A percentile compares a stretch with the other conserved stretches of the same genome.
These are phyloP conservation scores for Penicillium sp. DNA, from an alignment of 2,329 filamentous ascomycete species.

Conservation along the genomic window DNA sequence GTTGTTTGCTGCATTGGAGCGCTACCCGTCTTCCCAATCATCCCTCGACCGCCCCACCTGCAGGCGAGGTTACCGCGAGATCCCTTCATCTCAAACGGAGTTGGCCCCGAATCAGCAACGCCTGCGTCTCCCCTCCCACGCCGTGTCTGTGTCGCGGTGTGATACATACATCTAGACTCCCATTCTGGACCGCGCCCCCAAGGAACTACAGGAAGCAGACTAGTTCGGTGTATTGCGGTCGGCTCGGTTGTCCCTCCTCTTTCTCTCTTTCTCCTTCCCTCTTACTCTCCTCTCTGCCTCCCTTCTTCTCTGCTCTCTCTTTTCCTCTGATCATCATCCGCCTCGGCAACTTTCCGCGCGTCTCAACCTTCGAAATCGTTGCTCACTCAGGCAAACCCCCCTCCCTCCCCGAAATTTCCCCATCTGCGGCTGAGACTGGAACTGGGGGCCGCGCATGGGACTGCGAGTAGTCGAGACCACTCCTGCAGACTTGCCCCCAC, in stretches of 20 bases:
- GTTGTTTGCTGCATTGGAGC: background rate
- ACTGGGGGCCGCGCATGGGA: background rate
- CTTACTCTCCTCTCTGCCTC: background rate
- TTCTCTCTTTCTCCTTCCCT: background rate
- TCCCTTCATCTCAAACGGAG: too few relatives aligned
- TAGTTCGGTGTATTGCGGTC: too few relatives aligned
- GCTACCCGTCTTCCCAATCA: background rate
- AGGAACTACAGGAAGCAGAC: too few relatives aligned
- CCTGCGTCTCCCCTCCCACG: background rate
- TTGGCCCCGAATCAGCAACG: too few relatives aligned
- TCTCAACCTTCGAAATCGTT: background rate
- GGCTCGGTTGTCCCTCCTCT: background rate
- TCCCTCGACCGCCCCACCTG: background rate
- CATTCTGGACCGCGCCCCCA: too few relatives aligned
- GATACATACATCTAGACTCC: too few relatives aligned
- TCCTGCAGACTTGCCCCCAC: too few relatives aligned
- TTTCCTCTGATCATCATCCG: background rate
- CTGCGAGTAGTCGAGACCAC: background rate
- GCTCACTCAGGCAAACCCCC: background rate
- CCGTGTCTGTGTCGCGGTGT: too few relatives aligned
- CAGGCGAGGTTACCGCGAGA: too few relatives aligned
- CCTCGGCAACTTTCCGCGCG: slow-evolving; percentile 4
- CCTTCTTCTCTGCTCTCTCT: background rate
- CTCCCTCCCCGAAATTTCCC: background rate
- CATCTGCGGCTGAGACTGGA: slow-evolving; percentile 2